Evolutionary conservation across 169 alveolate species (phyloP).

Genomic region (Eimeria sp.): DNA sequence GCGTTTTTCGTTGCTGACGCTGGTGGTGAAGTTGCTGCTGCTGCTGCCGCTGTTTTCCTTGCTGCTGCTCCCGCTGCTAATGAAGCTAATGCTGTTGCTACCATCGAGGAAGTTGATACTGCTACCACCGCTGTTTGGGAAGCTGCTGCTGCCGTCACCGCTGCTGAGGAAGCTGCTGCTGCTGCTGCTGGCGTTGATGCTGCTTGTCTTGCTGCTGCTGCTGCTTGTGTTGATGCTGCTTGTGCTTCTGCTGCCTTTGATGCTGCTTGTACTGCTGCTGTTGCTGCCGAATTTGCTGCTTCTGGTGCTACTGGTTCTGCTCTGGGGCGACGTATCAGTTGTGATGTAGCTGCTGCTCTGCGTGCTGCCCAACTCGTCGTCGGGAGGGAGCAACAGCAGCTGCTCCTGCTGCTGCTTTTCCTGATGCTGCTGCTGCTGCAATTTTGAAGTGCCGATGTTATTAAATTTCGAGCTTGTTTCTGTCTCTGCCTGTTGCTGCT

Average conservation of each 20-base stretch:
- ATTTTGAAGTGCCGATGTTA: no score
- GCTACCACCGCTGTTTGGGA: background rate
- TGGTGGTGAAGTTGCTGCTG: background rate
- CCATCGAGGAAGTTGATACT: background rate
- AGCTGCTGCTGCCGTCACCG: background rate
- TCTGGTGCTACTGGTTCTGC: conserved; percentile 1
- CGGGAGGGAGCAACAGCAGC: no score
- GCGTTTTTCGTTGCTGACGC: background rate
- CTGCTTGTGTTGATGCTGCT: background rate
- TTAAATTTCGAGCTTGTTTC: no score
- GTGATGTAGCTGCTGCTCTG: background rate
- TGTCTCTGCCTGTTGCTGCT: background rate
- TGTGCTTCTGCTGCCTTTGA: background rate
- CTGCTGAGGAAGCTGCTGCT: background rate
- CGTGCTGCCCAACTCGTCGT: background rate
- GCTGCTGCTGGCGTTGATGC: background rate
- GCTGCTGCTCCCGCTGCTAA: background rate
- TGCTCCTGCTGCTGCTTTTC: no score
- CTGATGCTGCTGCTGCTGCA: no score
- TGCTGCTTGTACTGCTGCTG: no score
- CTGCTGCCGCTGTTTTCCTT: background rate
- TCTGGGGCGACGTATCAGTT: background rate
- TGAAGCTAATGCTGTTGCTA: background rate
- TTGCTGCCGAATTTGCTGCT: background rate
- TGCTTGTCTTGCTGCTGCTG: background rate